These are phyloP conservation scores for Phytophthora pini DNA, from an alignment of 352 stramenopile genomes.

Conservation along the genomic window DNA sequence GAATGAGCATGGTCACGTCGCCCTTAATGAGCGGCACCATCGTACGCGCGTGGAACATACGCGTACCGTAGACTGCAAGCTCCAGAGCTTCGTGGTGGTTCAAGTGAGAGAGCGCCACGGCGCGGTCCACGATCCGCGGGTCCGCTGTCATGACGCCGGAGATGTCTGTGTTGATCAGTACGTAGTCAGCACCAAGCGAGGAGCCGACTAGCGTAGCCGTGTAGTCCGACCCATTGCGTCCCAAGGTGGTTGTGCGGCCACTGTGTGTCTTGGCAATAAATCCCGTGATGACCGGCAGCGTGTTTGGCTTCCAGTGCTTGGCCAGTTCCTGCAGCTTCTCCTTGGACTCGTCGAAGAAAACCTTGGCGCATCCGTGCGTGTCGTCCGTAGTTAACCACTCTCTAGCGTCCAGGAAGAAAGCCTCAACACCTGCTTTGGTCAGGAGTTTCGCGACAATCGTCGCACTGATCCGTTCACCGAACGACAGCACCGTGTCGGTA, in stretches of 20 bases:
- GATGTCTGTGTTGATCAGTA: conserved; percentile 89
- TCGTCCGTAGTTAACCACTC: conserved; percentile 82
- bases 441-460: conserved; percentile 71
- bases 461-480: conserved; percentile 79
- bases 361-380: conserved; percentile 75
- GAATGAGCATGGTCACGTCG: conserved; percentile 85
- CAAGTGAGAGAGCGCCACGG: conserved; percentile 71
- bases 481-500: conserved; percentile 81
- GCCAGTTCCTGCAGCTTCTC: conserved; percentile 59
- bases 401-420: conserved; percentile 69
- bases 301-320: conserved; percentile 44
- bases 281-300: conserved; percentile 76
- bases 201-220: conserved; percentile 83
- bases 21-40: conserved; percentile 87
- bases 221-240: conserved; percentile 87
- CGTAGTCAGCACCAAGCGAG: conserved; percentile 73
- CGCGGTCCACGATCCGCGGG: conserved; percentile 78
- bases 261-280: conserved; percentile 71
- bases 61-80: conserved; percentile 81
- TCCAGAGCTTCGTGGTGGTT: conserved; percentile 86
- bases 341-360: conserved; percentile 83
- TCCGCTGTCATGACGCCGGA: conserved; percentile 86
- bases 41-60: conserved; percentile 88
- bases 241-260: conserved; percentile 81
- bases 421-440: conserved; percentile 66